phyloP scores from a whole-genome alignment of 2,329 filamentous ascomycete genomes.

The Botryotinia convoluta region DNA sequence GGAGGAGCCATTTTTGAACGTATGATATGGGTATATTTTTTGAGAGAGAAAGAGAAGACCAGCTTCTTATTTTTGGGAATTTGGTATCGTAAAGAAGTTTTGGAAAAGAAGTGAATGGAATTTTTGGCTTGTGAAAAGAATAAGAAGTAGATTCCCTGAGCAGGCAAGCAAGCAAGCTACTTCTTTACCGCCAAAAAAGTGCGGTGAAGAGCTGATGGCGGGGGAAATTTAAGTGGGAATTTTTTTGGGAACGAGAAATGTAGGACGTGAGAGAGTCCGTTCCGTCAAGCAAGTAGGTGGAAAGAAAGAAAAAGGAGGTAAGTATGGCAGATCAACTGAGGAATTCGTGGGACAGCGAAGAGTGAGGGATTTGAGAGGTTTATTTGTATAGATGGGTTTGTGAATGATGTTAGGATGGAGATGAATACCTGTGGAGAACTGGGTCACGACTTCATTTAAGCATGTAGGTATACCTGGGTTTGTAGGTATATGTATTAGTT shows the following conservation, averaged over 20 bases:
- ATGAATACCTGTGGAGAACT: neutral
- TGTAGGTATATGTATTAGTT: neutral
- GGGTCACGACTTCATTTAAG: constrained; percentile 5
- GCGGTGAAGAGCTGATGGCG: constrained; percentile 15
- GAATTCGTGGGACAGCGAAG: neutral
- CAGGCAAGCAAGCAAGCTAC: neutral
- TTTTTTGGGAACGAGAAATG: neutral
- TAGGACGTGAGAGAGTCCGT: neutral
- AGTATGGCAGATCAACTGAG: neutral
- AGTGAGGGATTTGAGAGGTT: neutral
- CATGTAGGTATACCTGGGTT: neutral
- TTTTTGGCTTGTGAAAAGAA: constrained; percentile 14
- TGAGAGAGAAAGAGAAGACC: constrained; percentile 8
- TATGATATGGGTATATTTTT: neutral
- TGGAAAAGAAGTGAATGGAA: neutral
- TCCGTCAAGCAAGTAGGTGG: neutral
- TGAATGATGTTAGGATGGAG: neutral
- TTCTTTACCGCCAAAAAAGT: constrained; percentile 18
- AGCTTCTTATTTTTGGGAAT: neutral
- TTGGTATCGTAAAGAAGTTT: neutral
- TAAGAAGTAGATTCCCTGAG: neutral
- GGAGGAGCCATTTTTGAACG: constrained; percentile 23
- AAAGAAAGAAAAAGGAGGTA: neutral
- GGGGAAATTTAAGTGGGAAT: constrained; percentile 12
- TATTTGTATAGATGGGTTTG: constrained; percentile 2